Evolutionary conservation across 1,284 basidiomycete species (phyloP).

Genomic region (Amylostereum chailletii): DNA sequence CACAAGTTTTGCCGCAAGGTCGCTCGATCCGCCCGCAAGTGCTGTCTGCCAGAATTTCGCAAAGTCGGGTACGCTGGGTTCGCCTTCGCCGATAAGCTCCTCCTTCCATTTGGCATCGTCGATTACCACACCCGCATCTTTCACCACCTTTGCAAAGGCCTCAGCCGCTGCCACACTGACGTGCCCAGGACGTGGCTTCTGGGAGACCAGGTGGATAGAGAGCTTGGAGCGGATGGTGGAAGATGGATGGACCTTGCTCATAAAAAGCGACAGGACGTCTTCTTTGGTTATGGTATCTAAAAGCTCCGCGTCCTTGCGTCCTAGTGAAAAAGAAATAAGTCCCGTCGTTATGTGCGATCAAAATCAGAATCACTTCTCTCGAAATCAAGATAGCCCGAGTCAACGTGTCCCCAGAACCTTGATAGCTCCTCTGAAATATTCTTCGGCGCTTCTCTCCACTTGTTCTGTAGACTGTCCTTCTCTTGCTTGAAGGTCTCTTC

Average conservation of each 20-base stretch:
- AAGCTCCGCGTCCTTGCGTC: conserved; percentile 58
- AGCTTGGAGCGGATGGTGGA: conserved; percentile 69
- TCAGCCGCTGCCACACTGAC: conserved; percentile 62
- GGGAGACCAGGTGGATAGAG: conserved; percentile 74
- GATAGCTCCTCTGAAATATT: conserved; percentile 58
- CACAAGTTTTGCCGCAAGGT: conserved; percentile 42
- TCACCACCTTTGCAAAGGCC: conserved; percentile 52
- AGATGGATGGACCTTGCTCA: conserved; percentile 61
- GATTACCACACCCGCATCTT: conserved; percentile 40
- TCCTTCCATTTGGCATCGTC: conserved; percentile 39
- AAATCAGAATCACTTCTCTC: conserved; percentile 32
- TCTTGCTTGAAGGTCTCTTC: conserved; percentile 51
- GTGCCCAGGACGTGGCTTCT: conserved; percentile 48
- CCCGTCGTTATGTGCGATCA: background rate
- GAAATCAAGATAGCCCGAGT: conserved; percentile 75
- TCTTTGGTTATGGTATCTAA: conserved; percentile 63
- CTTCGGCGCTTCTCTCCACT: conserved; percentile 68
- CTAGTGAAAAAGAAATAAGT: conserved; percentile 24
- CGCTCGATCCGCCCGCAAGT: conserved; percentile 31
- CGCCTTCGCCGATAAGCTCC: conserved; percentile 34
- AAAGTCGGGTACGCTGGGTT: conserved; percentile 41
- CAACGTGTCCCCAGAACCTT: conserved; percentile 65
- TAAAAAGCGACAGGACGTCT: conserved; percentile 75
- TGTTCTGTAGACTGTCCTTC: conserved; percentile 49
- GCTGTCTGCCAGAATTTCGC: conserved; percentile 47